Evolutionary conservation across 371 early-diverging fungal species (phyloP), one percentile per base, ranked within the genome.

Genomic region (Rhizopus stolonifer): DNA sequence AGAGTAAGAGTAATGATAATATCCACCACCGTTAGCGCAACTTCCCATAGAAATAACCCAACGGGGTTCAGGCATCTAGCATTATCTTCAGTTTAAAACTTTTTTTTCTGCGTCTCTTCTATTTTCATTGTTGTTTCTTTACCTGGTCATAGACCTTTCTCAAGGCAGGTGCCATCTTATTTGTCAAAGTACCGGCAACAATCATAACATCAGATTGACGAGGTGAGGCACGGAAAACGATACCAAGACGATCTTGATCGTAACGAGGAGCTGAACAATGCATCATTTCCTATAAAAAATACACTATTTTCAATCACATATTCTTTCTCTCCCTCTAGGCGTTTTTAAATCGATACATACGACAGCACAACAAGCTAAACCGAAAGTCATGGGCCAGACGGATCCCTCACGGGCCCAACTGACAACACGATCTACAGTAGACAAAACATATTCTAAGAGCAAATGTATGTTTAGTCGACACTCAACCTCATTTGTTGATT

Each of bases 11-110:
- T 98, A 98, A 74, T 98, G 98, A 71, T 98, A 98, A 80, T 98
- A 98, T 48, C 98, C 98, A 65, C 98, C 98, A 63, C 98, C 97
- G 70, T 98, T 98, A 22, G 98, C 98, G 65, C 98, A 98, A 51
- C 89, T 89, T 31, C 98, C 98, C 98, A 98, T 98, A 22, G 95
- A 94, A 47, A 98, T 94, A 18, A 98, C 98, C 98, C 98, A 97
- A 54, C 96, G 91, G 24, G 98, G 98, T 70, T 95, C 94, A 45
- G 98, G 96, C 93, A 92, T 91, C 83, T 93, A n/a, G n/a, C n/a
- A n/a, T n/a, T n/a, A n/a, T n/a, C n/a, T n/a, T n/a, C n/a, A n/a
- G n/a, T n/a, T n/a, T n/a, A n/a, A n/a, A n/a, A n/a, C n/a, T n/a
- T n/a, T n/a, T n/a, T n/a, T n/a, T n/a, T n/a, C n/a, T n/a, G n/a